Conservation (phyloP, 176 grass and related monocot genomes). For the Thinopyrum elongatum region DNA sequence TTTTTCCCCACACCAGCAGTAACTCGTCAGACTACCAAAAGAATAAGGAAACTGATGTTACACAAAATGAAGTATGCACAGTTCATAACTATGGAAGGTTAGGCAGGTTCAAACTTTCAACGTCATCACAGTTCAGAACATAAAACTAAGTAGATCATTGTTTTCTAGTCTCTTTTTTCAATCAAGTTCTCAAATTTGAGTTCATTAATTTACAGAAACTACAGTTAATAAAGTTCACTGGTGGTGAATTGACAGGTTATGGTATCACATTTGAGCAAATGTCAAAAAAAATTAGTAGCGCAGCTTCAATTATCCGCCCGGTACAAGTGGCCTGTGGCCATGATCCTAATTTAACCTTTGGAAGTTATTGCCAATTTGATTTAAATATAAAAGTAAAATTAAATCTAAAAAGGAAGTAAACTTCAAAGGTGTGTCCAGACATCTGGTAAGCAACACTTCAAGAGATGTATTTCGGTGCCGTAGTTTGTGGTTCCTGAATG, state of each 20-base stretch:
- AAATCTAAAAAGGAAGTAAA: not conserved
- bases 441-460: not conserved
- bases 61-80: conserved; percentile 22
- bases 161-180: not conserved
- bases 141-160: not conserved
- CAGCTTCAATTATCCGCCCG: conserved; percentile 16
- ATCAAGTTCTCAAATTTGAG: not conserved
- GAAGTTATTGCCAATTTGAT: conserved; percentile 16
- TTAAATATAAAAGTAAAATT: not conserved
- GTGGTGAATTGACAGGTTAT: not conserved
- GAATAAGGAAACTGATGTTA: conserved; percentile 28
- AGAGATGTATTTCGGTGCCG: not conserved
- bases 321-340: not conserved
- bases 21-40: conserved; percentile 80
- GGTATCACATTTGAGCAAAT: not conserved
- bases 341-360: not conserved
- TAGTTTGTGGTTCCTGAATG: not conserved
- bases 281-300: not conserved
- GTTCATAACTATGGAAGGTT: conserved; percentile 4
- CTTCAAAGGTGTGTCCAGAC: not conserved
- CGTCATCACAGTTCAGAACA: not conserved
- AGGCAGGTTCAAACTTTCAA: conserved; percentile 16
- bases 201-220: not conserved
- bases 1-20: conserved; percentile 89
- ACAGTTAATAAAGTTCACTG: not conserved